Percentiles rank a stretch among this genome's conserved stretches.
Evolutionary conservation across 2,329 filamentous ascomycete species (phyloP).

Genomic region (Diplocarpon rosae): DNA sequence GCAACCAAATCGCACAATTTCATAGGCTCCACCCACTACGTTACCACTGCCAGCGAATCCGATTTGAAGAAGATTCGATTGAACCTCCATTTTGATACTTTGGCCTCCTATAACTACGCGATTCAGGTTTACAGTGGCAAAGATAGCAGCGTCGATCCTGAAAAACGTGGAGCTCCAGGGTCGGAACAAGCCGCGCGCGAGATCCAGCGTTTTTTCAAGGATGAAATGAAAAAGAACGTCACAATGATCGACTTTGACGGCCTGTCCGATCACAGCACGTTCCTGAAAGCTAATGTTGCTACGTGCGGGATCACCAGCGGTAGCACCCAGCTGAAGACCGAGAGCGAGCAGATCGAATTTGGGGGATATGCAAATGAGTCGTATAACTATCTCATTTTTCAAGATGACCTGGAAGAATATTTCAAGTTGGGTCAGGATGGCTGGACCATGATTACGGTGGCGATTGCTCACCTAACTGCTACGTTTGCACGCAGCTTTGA

Average conservation of each 20-base stretch:
- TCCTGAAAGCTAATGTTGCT: constrained; percentile 60
- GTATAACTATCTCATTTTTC: constrained; percentile 37
- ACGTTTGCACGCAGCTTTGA: background rate
- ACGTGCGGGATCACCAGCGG: constrained; percentile 65
- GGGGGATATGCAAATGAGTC: constrained; percentile 51
- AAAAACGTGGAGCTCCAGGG: constrained; percentile 49
- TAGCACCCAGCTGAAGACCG: constrained; percentile 64
- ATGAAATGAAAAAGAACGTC: constrained; percentile 10
- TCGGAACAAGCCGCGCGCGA: constrained; percentile 29
- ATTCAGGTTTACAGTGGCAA: constrained; percentile 59
- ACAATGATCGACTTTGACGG: constrained; percentile 37
- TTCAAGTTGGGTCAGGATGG: constrained; percentile 45
- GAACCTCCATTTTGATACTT: constrained; percentile 41
- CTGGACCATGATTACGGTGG: constrained; percentile 49
- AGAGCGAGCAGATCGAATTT: constrained; percentile 51
- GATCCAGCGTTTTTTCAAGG: constrained; percentile 12
- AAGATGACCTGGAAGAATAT: constrained; percentile 25
- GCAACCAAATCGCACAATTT: constrained; percentile 50
- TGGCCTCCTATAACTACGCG: constrained; percentile 51
- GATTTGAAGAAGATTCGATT: constrained; percentile 45
- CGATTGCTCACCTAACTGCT: constrained; percentile 20
- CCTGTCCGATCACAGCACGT: constrained; percentile 67
- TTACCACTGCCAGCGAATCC: constrained; percentile 36
- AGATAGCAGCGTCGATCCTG: constrained; percentile 48
- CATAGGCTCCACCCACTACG: constrained; percentile 50